These are phyloP conservation scores for Prunus yedoensis DNA, from an alignment of 331 rosid species.

Conservation along the genomic window DNA sequence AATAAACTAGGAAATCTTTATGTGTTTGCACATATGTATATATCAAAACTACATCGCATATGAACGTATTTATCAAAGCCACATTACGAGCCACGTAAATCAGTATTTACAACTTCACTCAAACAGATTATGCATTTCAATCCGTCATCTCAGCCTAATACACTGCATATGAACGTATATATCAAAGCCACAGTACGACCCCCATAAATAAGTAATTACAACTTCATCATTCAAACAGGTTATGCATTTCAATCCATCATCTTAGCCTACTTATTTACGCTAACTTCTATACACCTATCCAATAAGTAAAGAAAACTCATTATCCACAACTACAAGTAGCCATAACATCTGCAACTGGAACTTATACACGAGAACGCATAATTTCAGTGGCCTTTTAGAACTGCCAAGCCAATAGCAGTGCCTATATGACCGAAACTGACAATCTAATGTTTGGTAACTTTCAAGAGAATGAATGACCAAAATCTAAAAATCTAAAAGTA, in stretches of 20 bases:
- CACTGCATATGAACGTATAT: background rate
- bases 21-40: background rate
- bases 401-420: background rate
- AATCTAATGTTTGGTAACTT: background rate
- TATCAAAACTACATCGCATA: background rate
- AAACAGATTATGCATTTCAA: background rate
- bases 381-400: constrained; percentile 1
- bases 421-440: background rate
- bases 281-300: background rate
- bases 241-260: background rate
- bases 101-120: constrained; percentile 8
- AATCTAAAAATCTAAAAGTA: background rate
- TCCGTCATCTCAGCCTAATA: background rate
- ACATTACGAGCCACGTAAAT: background rate
- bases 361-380: background rate
- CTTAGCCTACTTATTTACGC: background rate
- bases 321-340: background rate
- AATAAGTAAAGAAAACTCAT: background rate
- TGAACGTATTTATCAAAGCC: background rate
- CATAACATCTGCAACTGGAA: background rate
- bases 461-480: background rate
- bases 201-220: background rate
- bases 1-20: background rate
- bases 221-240: background rate
- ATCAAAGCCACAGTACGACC: background rate